Evolutionary conservation across 805 yeast species (phyloP).

Genomic region (Wickerhamomyces bovis): DNA sequence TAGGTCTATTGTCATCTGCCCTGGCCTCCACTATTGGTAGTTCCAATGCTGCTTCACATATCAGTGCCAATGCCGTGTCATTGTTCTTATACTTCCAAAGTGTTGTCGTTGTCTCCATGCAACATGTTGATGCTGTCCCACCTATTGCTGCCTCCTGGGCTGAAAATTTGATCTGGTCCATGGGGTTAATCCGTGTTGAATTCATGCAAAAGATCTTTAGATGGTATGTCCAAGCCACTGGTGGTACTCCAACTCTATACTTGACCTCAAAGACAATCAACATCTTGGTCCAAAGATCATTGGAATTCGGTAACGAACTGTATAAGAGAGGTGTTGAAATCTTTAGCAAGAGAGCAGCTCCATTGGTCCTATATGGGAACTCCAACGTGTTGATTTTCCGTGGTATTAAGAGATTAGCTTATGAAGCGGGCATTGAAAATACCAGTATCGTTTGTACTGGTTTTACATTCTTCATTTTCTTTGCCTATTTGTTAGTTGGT

Average conservation of each 20-base stretch:
- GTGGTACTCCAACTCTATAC: slow-evolving; percentile 74
- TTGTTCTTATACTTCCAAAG: slow-evolving; percentile 91
- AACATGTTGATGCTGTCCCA: slow-evolving; percentile 88
- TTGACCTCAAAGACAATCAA: slow-evolving; percentile 56
- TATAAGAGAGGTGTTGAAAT: slow-evolving; percentile 24
- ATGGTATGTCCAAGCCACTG: slow-evolving; percentile 96
- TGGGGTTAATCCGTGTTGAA: slow-evolving; percentile 74
- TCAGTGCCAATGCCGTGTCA: slow-evolving; percentile 93
- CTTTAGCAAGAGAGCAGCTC: slow-evolving; percentile 31
- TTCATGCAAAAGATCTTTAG: slow-evolving; percentile 80
- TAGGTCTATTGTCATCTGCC: slow-evolving; percentile 85
- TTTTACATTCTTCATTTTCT: slow-evolving; percentile 74
- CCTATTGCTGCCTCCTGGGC: slow-evolving; percentile 99
- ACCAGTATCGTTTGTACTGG: slow-evolving; percentile 84
- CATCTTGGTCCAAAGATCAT: slow-evolving; percentile 70
- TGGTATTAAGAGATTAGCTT: slow-evolving; percentile 84
- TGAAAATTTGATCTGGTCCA: slow-evolving; percentile 93
- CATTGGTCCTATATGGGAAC: slow-evolving; percentile 42
- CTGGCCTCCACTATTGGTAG: slow-evolving; percentile 83
- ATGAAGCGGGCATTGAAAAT: slow-evolving; percentile 67
- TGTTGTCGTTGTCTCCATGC: slow-evolving; percentile 87
- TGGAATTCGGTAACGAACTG: slow-evolving; percentile 21
- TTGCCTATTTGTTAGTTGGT: slow-evolving; percentile 67
- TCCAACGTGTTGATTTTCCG: slow-evolving; percentile 61
- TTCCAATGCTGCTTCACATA: slow-evolving; percentile 90